A percentile compares a stretch with the other conserved stretches of the same genome.
Conservation (phyloP, 1,284 basidiomycete species). For the Inonotus obliquus region DNA sequence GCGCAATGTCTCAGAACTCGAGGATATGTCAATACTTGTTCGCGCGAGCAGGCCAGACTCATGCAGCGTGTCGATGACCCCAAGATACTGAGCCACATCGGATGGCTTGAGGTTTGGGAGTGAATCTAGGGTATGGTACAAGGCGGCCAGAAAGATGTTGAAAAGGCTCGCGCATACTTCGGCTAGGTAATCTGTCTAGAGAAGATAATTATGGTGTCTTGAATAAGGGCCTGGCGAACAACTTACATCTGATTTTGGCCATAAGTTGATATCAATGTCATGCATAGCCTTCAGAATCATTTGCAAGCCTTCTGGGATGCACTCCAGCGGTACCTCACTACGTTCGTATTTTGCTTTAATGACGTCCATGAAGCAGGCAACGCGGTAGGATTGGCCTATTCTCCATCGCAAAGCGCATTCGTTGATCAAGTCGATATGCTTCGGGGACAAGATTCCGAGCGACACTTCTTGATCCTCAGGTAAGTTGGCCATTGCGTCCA, state of each 20-base stretch:
- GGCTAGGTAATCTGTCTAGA: constrained; percentile 55
- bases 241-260: constrained; percentile 81
- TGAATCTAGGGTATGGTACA: constrained; percentile 83
- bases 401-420: constrained; percentile 91
- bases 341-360: constrained; percentile 87
- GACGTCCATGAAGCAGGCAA: constrained; percentile 80
- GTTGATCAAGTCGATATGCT: constrained; percentile 80
- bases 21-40: constrained; percentile 60
- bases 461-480: constrained; percentile 96
- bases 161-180: constrained; percentile 71
- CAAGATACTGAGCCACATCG: constrained; percentile 59
- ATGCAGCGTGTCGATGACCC: constrained; percentile 67
- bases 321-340: constrained; percentile 90
- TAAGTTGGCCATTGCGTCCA: constrained; percentile 84
- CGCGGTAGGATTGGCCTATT: constrained; percentile 75
- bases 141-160: constrained; percentile 78
- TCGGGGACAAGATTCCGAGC: constrained; percentile 82
- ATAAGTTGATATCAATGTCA: constrained; percentile 69
- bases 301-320: constrained; percentile 85
- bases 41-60: constrained; percentile 64
- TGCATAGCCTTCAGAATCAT: constrained; percentile 66
- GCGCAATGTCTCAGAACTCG: constrained; percentile 65
- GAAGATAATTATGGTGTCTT: constrained; percentile 11
- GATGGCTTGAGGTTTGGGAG: constrained; percentile 67
- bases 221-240: neutral